These are phyloP conservation scores for Casuarina equisetifolia DNA, from an alignment of 306 rosid genomes.

Conservation along the genomic window DNA sequence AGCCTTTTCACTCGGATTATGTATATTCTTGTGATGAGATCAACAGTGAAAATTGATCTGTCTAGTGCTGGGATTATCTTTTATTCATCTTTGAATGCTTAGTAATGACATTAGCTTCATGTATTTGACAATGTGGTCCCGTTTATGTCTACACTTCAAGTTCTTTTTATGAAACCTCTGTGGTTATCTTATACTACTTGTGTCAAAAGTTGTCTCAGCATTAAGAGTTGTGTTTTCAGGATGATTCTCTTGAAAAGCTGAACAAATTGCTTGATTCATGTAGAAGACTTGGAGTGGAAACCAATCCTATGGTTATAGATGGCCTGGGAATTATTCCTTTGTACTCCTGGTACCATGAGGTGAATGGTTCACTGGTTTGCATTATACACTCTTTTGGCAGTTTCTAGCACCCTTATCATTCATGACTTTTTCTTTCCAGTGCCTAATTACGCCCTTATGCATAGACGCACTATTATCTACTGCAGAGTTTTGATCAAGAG, in stretches of 20 bases:
- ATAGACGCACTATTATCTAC: constrained; percentile 29
- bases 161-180: neutral
- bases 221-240: constrained; percentile 37
- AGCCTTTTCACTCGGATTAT: neutral
- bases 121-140: neutral
- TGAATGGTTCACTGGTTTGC: constrained; percentile 32
- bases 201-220: neutral
- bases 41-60: neutral
- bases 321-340: constrained; percentile 85
- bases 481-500: constrained; percentile 92
- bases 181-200: neutral
- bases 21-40: neutral
- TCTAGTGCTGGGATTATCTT: constrained; percentile 7
- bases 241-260: constrained; percentile 75
- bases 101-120: neutral
- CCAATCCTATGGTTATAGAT: constrained; percentile 57
- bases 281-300: constrained; percentile 65
- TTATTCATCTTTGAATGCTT: neutral
- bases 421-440: constrained; percentile 20
- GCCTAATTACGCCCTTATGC: constrained; percentile 13
- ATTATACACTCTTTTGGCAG: neutral
- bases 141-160: neutral
- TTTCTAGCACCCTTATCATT: constrained; percentile 30
- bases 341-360: constrained; percentile 97
- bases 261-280: constrained; percentile 67